Percentiles rank a stretch among this genome's conserved stretches.
Evolutionary conservation across 2,329 filamentous ascomycete genomes (phyloP).

Genomic region (Decorospora gaudefroyi): DNA sequence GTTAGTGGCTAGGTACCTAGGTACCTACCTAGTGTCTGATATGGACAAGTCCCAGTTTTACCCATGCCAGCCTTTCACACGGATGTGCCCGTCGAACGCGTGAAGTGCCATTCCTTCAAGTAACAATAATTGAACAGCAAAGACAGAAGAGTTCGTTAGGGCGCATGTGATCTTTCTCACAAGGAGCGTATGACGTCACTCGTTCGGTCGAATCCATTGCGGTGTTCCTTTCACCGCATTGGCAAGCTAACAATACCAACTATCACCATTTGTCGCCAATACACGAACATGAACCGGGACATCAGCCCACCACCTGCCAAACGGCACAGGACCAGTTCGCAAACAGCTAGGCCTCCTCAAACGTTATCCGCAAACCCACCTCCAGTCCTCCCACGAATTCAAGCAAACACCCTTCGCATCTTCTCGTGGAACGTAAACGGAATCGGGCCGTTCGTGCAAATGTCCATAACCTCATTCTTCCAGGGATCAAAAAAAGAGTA

Average conservation of each 20-base stretch:
- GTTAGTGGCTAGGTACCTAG: too few species aligned
- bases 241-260: not conserved
- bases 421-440: constrained; percentile 58
- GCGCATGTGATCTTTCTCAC: too few species aligned
- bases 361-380: not conserved
- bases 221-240: too few species aligned
- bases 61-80: too few species aligned
- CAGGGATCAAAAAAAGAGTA: constrained; percentile 7
- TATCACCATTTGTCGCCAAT: not conserved
- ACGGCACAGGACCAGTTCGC: constrained; percentile 20
- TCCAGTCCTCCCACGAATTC: constrained; percentile 6
- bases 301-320: constrained; percentile 37
- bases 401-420: constrained; percentile 39
- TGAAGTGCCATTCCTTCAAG: not conserved
- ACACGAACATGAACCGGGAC: constrained; percentile 22
- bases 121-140: too few species aligned
- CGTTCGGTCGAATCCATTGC: not conserved
- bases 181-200: constrained; percentile 16
- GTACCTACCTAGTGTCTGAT: constrained; percentile 17
- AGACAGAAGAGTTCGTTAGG: too few species aligned
- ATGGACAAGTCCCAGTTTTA: too few species aligned
- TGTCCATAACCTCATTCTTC: constrained; percentile 51
- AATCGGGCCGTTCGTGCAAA: constrained; percentile 50
- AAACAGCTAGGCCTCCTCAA: not conserved
- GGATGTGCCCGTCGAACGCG: too few species aligned